A percentile compares a stretch with the other conserved stretches of the same genome.
These are phyloP conservation scores for Solanum lignicaule DNA, from an alignment of 257 asterid genomes.

Conservation along the genomic window DNA sequence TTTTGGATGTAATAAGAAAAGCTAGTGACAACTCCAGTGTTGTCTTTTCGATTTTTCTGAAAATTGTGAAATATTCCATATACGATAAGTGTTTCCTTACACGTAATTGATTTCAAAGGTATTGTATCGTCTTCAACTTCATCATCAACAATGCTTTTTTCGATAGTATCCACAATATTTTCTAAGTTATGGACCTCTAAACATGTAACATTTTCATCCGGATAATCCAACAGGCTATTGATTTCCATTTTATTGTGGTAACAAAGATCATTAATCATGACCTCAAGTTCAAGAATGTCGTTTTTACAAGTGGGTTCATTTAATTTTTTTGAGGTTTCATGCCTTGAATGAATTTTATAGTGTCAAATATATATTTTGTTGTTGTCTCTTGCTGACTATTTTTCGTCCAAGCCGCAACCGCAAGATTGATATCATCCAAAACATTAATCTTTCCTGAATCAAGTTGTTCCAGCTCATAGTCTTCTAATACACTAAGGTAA, in stretches of 20 bases:
- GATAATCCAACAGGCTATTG: not conserved
- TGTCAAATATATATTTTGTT: not conserved
- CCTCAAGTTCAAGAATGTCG: not conserved
- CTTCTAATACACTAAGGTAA: conserved; percentile 1
- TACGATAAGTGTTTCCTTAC: too few relatives aligned
- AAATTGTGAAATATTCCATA: too few relatives aligned
- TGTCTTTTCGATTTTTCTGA: too few relatives aligned
- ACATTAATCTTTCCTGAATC: not conserved
- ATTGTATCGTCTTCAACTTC: not conserved
- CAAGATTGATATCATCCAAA: not conserved
- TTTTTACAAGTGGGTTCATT: not conserved
- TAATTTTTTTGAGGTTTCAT: not conserved
- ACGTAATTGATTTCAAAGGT: not conserved
- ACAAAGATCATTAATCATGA: not conserved
- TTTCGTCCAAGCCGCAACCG: not conserved
- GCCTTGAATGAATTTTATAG: not conserved
- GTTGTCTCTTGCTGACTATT: not conserved
- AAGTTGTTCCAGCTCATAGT: not conserved
- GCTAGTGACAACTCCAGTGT: too few relatives aligned
- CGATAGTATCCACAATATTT: not conserved
- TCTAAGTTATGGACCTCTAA: not conserved
- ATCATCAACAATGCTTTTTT: not conserved
- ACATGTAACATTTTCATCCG: not conserved
- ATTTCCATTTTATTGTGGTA: not conserved
- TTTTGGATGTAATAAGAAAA: too few relatives aligned